Percentiles rank a stretch among this genome's conserved stretches.
phyloP scores from a whole-genome alignment of 768 basidiomycete genomes.

The Naganishia friedmannii region DNA sequence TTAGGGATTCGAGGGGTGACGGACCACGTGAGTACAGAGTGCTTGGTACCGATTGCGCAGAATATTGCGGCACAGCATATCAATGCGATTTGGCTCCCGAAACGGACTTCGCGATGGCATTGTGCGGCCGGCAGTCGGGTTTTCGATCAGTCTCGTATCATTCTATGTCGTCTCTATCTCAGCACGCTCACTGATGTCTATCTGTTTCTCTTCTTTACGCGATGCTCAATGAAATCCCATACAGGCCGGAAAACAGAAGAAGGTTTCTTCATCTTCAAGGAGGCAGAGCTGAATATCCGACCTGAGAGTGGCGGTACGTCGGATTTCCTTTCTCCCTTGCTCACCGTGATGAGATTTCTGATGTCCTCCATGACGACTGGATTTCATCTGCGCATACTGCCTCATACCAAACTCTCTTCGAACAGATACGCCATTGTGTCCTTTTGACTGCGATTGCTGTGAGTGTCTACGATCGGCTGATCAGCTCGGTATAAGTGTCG shows the following conservation, averaged over 20 bases:
- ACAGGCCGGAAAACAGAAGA: conserved; percentile 52
- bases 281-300: conserved; percentile 50
- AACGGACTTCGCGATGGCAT: not conserved
- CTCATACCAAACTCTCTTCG: not conserved
- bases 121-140: not conserved
- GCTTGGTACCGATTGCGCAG: not conserved
- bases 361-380: not conserved
- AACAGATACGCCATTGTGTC: conserved; percentile 49
- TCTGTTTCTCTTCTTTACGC: not conserved
- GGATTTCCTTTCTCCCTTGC: not conserved
- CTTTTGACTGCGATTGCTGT: conserved; percentile 54
- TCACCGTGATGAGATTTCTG: not conserved
- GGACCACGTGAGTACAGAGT: conserved; percentile 41
- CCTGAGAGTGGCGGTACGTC: conserved; percentile 50
- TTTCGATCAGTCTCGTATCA: not conserved
- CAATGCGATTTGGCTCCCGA: not conserved
- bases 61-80: not conserved
- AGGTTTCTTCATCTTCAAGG: conserved; percentile 52
- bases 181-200: not conserved
- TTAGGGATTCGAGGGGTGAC: conserved; percentile 48
- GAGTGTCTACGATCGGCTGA: conserved; percentile 11
- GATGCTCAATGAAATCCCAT: not conserved
- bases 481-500: not conserved
- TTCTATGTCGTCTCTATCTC: not conserved
- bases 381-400: not conserved